Percentiles rank a stretch among this genome's conserved stretches.
Evolutionary conservation across 169 alveolate genomes (phyloP).

Genomic region (Babesia microti): DNA sequence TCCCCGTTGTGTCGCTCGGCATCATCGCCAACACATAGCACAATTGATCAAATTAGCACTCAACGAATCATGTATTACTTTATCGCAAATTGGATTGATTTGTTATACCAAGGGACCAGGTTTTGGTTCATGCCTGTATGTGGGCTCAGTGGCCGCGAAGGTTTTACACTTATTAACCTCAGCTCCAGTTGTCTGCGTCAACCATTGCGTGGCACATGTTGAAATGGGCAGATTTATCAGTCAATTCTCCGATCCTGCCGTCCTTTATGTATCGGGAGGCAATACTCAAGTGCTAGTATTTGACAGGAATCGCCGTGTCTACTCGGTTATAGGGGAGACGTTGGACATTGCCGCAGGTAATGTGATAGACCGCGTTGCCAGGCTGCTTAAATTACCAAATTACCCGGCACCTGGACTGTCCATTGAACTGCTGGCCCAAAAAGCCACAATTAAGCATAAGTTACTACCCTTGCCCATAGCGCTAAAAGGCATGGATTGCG

Average conservation of each 20-base stretch:
- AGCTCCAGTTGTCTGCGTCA: slow-evolving; percentile 92
- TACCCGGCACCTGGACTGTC: slow-evolving; percentile 98
- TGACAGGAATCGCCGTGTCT: slow-evolving; percentile 64
- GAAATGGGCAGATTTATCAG: slow-evolving; percentile 97
- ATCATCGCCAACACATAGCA: slow-evolving; percentile 84
- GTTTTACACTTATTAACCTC: slow-evolving; percentile 81
- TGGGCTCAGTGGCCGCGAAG: slow-evolving; percentile 92
- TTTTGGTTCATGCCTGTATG: slow-evolving; percentile 93
- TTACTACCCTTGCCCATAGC: slow-evolving; percentile 87
- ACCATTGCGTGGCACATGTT: slow-evolving; percentile 97
- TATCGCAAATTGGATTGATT: slow-evolving; percentile 70
- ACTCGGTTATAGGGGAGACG: slow-evolving; percentile 96
- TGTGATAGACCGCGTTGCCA: slow-evolving; percentile 93
- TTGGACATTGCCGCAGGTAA: slow-evolving; percentile 97
- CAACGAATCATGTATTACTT: slow-evolving; percentile 68
- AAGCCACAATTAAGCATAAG: slow-evolving; percentile 43
- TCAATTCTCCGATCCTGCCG: slow-evolving; percentile 83
- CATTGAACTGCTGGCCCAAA: slow-evolving; percentile 90
- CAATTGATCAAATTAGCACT: slow-evolving; percentile 78
- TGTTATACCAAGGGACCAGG: slow-evolving; percentile 99
- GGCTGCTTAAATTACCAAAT: slow-evolving; percentile 87
- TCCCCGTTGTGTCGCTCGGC: slow-evolving; percentile 94
- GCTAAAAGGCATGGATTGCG: slow-evolving; percentile 97
- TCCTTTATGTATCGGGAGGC: slow-evolving; percentile 96
- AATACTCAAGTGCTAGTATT: slow-evolving; percentile 90